Base-by-base conservation (phyloP, 306 rosid species). In the Betula pendula region DNA sequence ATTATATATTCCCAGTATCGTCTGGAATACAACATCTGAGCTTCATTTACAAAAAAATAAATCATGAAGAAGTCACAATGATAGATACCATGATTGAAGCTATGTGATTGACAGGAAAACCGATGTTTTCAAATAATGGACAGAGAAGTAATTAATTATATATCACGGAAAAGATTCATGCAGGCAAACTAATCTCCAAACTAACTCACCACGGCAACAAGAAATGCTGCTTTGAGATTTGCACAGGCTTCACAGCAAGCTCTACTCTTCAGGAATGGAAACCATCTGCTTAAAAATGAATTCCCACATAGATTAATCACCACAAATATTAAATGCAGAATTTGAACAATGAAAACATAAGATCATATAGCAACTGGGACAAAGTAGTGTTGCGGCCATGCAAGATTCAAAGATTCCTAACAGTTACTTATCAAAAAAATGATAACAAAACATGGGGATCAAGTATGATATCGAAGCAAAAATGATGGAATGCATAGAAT, bases 211-310 rank as follows among this genome's bases (percentile, higher is more conserved):
- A 89, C 99, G 8, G 99, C 98, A 79, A 91, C 83, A 83, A 96
- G 91, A 83, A 96, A 96, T 78, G 99, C 99, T 48, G 99, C 99
- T 84, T 96, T 96, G 85, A 96, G 99, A 84, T 96, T 96, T 79
- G 92, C 99, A 84, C 99, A 96, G 71, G 99, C 97, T 81, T 89
- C 99, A 84, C 99, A 96, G 86, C 99, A 96, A 83, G 99, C 97
- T 77, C 73, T 86, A 74, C 70, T 96, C 74, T 83, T 85, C 84
- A 96, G 83, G 84, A 96, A 92, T 79, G 99, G 97, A 90, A 96
- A 92, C 98, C 98, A 96, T 79, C 99, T 96, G 94, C 77, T 49
- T 43, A 73, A 67, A 72, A 55, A 81, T 56, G 68, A 78, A 79
- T 19, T 55, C 24, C 55, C 52, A 69, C 70, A 84, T 63, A 70